A percentile compares a stretch with the other conserved stretches of the same genome.
Conservation (phyloP, 2,329 filamentous ascomycete species). For the Huntiella omanensis region DNA sequence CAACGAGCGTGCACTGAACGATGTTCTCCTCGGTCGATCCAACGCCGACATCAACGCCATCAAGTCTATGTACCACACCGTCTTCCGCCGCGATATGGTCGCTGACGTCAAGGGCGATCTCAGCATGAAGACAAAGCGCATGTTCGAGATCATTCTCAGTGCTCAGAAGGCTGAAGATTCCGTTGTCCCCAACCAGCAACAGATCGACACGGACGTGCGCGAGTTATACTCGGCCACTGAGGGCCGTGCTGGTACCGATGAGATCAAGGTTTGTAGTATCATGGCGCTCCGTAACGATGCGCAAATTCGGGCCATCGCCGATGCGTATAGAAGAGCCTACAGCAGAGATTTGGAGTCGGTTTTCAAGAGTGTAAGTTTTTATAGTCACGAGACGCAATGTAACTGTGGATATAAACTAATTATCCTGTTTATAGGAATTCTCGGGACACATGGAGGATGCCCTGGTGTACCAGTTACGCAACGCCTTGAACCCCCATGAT, state of each 20-base stretch:
- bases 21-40: slow-evolving; percentile 61
- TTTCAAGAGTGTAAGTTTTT: slow-evolving; percentile 41
- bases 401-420: slow-evolving; percentile 32
- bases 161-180: slow-evolving; percentile 63
- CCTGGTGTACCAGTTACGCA: slow-evolving; percentile 58
- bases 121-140: slow-evolving; percentile 65
- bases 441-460: slow-evolving; percentile 84
- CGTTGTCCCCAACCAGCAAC: slow-evolving; percentile 49
- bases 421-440: slow-evolving; percentile 39
- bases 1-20: slow-evolving; percentile 71
- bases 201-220: slow-evolving; percentile 57
- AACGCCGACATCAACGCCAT: slow-evolving; percentile 83
- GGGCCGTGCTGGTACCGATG: slow-evolving; percentile 53
- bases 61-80: slow-evolving; percentile 55
- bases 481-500: slow-evolving; percentile 63
- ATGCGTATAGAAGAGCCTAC: slow-evolving; percentile 57
- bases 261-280: slow-evolving; percentile 61
- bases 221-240: slow-evolving; percentile 63
- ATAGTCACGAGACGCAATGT: slow-evolving; percentile 41
- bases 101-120: slow-evolving; percentile 58
- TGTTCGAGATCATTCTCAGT: slow-evolving; percentile 67
- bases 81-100: slow-evolving; percentile 48
- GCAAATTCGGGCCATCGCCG: slow-evolving; percentile 65
- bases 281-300: slow-evolving; percentile 57
- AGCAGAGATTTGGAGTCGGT: slow-evolving; percentile 50